These are phyloP conservation scores for Xylariaceae sp. DNA, from an alignment of 2,329 filamentous ascomycete species.

Conservation along the genomic window DNA sequence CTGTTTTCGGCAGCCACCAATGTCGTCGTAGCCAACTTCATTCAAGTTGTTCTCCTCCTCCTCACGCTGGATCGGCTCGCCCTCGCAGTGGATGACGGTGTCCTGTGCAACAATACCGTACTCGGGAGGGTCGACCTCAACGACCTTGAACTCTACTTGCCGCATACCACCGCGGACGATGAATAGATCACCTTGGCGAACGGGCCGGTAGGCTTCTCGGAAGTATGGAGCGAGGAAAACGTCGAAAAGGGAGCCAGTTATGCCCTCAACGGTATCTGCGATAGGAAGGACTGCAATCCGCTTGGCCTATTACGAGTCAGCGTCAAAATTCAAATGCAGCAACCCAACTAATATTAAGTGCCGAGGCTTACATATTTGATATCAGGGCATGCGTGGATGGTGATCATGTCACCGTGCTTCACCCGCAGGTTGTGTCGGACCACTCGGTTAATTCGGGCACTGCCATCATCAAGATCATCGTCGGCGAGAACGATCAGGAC, in stretches of 20 bases:
- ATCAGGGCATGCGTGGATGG: constrained; percentile 95
- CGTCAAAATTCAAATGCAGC: background rate
- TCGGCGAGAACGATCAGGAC: constrained; percentile 97
- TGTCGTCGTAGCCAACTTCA: constrained; percentile 98
- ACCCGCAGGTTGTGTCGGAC: constrained; percentile 98
- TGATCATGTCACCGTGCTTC: constrained; percentile 98
- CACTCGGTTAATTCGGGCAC: constrained; percentile 96
- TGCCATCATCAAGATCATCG: constrained; percentile 97
- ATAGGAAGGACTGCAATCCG: constrained; percentile 98
- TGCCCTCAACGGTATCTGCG: constrained; percentile 95
- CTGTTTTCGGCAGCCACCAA: constrained; percentile 98
- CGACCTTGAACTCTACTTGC: constrained; percentile 99
- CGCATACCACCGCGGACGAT: constrained; percentile 98
- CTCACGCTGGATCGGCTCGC: constrained; percentile 93
- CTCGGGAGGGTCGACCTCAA: constrained; percentile 97
- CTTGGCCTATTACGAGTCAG: constrained; percentile 73
- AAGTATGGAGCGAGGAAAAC: constrained; percentile 99
- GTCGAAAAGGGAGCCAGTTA: constrained; percentile 97
- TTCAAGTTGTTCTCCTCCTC: constrained; percentile 99
- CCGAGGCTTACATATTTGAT: constrained; percentile 94
- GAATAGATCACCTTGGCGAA: constrained; percentile 97
- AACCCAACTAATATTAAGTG: background rate
- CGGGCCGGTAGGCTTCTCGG: constrained; percentile 96
- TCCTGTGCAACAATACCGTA: constrained; percentile 99
- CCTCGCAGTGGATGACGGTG: constrained; percentile 98